Base-by-base conservation (phyloP, 305 asterid genomes). In the Solanum hybrid region DNA sequence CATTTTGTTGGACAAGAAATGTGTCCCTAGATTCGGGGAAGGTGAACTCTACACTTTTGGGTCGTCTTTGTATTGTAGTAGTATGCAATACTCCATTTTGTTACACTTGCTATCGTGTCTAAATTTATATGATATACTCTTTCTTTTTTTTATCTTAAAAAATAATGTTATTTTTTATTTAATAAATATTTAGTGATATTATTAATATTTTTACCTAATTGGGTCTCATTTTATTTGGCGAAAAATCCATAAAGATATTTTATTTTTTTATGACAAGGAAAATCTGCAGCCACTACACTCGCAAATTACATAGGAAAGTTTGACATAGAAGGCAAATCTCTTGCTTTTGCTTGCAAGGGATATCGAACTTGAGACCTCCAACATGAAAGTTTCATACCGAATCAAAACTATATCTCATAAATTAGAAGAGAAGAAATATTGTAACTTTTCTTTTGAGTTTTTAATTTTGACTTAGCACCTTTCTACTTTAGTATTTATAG, bases 321-420 rank as follows among this genome's bases (percentile, higher is more conserved):
- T 56, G 24, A 17, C 10, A 17, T 6, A 17, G 1, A 56, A 17
- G 10, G 2, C 4, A 17, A 56, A 56, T 17, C 69, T 17, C 24
- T 56, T 56, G 24, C 66, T 56, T 56, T 56, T 17, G n/a, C 10
- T 45, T 0, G 0, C 1, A 56, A 56, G 4, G 9, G 8, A 0
- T 6, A 17, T 56, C 10, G 1, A 56, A 56, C 4, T 56, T 56
- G 4, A 56, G 24, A 56, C 2, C 9, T 56, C 0, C 1, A 51
- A 51, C 2, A 17, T 6, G 24, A 56, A 56, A 56, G 69, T 17
- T 17, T 2, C 3, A 3, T 56, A 6, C 10, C 9, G 4, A 2
- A 56, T 17, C 4, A 17, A 56, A 56, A 56, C 9, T 56, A 56
- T 17, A 56, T 17, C 24, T 6, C 66, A 56, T 56, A 56, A 56